Percentiles rank a stretch among this genome's conserved stretches.
phyloP scores from a whole-genome alignment of 306 rosid genomes.

The Senna tora region DNA sequence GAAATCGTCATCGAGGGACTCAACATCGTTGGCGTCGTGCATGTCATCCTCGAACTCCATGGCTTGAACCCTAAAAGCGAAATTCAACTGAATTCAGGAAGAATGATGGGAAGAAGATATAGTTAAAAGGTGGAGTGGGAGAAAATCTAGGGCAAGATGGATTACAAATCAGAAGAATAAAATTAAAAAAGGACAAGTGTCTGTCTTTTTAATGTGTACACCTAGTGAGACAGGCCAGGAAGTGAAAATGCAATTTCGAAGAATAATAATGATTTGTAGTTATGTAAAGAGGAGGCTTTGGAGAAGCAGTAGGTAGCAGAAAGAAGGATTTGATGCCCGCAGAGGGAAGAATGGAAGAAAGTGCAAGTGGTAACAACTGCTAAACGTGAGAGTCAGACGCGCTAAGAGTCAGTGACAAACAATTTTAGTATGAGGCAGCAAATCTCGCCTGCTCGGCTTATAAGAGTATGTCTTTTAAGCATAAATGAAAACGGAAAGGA shows the following conservation, averaged over 20 bases:
- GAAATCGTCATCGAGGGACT: slow-evolving; percentile 75
- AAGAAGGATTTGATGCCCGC: not conserved
- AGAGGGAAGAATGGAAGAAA: not conserved
- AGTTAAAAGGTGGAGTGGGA: not conserved
- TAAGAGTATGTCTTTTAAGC: too few relatives aligned
- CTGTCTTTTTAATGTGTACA: not conserved
- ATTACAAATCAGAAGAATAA: not conserved
- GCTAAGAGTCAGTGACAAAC: not conserved
- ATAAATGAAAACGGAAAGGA: too few relatives aligned
- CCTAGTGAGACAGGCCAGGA: slow-evolving; percentile 30
- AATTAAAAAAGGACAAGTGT: slow-evolving; percentile 2
- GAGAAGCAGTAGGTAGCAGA: not conserved
- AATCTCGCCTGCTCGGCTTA: too few relatives aligned
- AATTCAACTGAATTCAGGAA: slow-evolving; percentile 16
- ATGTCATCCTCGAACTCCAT: slow-evolving; percentile 59
- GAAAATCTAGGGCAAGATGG: slow-evolving; percentile 46
- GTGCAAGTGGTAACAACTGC: not conserved
- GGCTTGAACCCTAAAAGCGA: slow-evolving; percentile 33
- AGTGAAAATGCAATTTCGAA: slow-evolving; percentile 2
- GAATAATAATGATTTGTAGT: not conserved
- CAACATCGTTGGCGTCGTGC: slow-evolving; percentile 82
- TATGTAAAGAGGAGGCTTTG: not conserved
- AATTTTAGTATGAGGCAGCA: too few relatives aligned
- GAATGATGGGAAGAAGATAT: too few relatives aligned
- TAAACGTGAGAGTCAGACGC: not conserved